A percentile compares a stretch with the other conserved stretches of the same genome.
phyloP scores from a whole-genome alignment of 2,329 filamentous ascomycete species.

The Claviceps paspali region DNA sequence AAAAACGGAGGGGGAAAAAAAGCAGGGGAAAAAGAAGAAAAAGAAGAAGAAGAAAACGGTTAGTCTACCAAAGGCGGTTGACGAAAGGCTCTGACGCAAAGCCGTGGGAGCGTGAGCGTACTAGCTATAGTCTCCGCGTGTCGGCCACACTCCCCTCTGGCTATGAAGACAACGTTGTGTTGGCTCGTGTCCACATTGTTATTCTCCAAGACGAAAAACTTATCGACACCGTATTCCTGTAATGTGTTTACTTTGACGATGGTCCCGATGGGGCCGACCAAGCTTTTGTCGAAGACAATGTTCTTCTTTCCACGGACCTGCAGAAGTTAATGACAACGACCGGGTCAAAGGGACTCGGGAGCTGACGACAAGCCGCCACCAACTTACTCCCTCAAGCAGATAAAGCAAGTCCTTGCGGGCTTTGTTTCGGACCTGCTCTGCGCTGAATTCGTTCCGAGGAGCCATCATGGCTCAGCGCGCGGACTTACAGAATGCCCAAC shows the following conservation, averaged over 20 bases:
- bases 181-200: slow-evolving; percentile 88
- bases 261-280: slow-evolving; percentile 78
- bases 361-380: slow-evolving; percentile 8
- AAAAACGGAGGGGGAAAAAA: background rate
- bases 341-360: background rate
- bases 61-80: slow-evolving; percentile 1
- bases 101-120: slow-evolving; percentile 30
- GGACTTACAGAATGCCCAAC: background rate
- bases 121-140: slow-evolving; percentile 79
- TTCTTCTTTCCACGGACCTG: slow-evolving; percentile 99
- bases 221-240: slow-evolving; percentile 95
- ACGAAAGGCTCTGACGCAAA: background rate
- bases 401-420: slow-evolving; percentile 79
- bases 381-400: slow-evolving; percentile 90
- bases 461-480: slow-evolving; percentile 44
- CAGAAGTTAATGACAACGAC: slow-evolving; percentile 8
- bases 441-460: slow-evolving; percentile 55
- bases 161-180: slow-evolving; percentile 87
- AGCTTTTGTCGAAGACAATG: slow-evolving; percentile 76
- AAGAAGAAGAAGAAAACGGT: slow-evolving; percentile 16
- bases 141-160: slow-evolving; percentile 73
- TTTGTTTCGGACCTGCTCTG: slow-evolving; percentile 62
- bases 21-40: background rate
- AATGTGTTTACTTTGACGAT: slow-evolving; percentile 92
- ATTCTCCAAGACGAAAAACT: slow-evolving; percentile 94